Evolutionary conservation across 2,329 filamentous ascomycete species (phyloP), one percentile per base, ranked within the genome.

Genomic region (Didymosphaeria variabile): DNA sequence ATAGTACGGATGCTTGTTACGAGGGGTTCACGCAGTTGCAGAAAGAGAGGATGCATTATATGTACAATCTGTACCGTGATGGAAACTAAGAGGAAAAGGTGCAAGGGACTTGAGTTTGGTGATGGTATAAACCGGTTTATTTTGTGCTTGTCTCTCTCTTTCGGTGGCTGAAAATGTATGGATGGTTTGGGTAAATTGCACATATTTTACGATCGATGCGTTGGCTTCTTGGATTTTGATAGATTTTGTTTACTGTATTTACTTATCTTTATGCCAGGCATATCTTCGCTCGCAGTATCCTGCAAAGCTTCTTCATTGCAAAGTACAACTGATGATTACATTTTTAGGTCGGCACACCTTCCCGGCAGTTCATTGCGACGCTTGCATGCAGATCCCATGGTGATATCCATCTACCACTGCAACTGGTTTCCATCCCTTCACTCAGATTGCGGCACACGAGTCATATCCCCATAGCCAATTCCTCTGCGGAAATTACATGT

Each of bases 1-100:
- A 87, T 70, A 83, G 80, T 5, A 82, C 78, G 8, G 86, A 87
- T 77, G 80, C 78, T 21, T 87, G 85, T 63, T 87, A 87, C 71
- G 78, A 79, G 64, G 77, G 72, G 1, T 87, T 87, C 63, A 86
- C 85, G 7, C 68, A 75, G 1, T 76, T 79, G 42, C 85, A 87
- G 77, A 75, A 80, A 21, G 70, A 77, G 59, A 73, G 85, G 55
- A 86, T 87, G 80, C 76, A 80, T 65, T 81, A 72, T 65, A 81
- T 87, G 78, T 88, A 83, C 81, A 73, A 67, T 38, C 76, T 80
- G 66, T 82, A 79, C 69, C 70, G 80, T 57, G 57, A 71, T 55
- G 78, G 75, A 5, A 75, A 76, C 55, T 79, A 54, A 31, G 13
- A 15, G 62, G 23, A 34, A n/a, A 13, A 32, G 19, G 19, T 7